Percentiles rank a stretch among this genome's conserved stretches.
Conservation (phyloP, 306 rosid species). For the Rosa multiflora region DNA sequence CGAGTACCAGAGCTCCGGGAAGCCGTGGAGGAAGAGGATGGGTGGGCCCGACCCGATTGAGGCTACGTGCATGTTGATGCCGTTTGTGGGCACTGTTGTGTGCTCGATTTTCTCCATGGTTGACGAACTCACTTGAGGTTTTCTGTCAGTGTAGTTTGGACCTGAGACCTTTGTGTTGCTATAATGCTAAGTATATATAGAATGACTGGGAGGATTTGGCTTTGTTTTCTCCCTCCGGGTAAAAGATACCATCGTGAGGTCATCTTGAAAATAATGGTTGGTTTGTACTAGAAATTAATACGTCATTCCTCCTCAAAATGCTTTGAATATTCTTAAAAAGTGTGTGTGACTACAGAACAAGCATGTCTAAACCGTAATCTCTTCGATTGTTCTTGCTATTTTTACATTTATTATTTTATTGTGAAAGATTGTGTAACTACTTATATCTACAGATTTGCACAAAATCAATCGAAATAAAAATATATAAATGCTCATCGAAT, state of each 20-base stretch:
- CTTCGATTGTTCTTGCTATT: background rate
- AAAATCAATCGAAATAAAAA: too few relatives aligned
- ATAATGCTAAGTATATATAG: background rate
- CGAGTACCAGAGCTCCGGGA: slow-evolving; percentile 73
- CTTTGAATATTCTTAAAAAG: too few relatives aligned
- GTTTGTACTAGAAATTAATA: background rate
- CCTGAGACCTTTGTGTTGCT: background rate
- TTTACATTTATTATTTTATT: too few relatives aligned
- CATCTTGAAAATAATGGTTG: background rate
- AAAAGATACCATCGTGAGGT: background rate
- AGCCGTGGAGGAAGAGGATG: slow-evolving; percentile 62
- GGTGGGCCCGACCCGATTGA: slow-evolving; percentile 64
- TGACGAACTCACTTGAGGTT: background rate
- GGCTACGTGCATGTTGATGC: slow-evolving; percentile 69
- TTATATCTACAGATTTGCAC: too few relatives aligned
- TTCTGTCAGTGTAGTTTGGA: background rate
- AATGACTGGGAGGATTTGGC: background rate
- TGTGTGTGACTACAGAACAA: background rate
- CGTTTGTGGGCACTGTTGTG: slow-evolving; percentile 49
- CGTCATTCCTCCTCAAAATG: background rate
- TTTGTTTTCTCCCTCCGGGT: background rate
- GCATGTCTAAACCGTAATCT: background rate
- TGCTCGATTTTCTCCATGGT: slow-evolving; percentile 65
- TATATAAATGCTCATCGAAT: too few relatives aligned
- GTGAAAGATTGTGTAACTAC: too few relatives aligned